Evolutionary conservation across 352 stramenopile genomes (phyloP).

Genomic region (Saprolegnia parasitica): DNA sequence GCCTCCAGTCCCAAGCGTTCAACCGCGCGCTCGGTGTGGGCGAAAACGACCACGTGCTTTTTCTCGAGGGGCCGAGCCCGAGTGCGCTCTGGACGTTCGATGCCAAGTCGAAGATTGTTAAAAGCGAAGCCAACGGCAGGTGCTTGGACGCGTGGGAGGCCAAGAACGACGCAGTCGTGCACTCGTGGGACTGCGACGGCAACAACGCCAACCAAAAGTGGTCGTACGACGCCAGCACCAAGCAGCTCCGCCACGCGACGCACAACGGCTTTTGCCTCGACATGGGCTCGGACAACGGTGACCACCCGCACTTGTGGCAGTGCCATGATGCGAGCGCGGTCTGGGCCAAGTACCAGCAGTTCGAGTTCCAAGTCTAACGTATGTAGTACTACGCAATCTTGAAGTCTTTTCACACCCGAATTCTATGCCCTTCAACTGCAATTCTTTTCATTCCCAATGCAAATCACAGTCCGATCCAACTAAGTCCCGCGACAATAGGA

Average conservation of each 20-base stretch:
- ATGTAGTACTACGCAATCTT: too few species aligned
- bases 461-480: too few species aligned
- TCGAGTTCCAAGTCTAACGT: slow-evolving; percentile 4
- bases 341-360: slow-evolving; percentile 8
- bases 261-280: slow-evolving; percentile 31
- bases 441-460: too few species aligned
- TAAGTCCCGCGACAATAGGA: too few species aligned
- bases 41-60: slow-evolving; percentile 25
- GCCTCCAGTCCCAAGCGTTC: background rate
- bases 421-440: too few species aligned
- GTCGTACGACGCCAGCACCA: slow-evolving; percentile 41
- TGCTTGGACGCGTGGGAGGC: slow-evolving; percentile 35
- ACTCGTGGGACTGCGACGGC: slow-evolving; percentile 50
- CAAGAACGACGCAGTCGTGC: slow-evolving; percentile 48
- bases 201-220: slow-evolving; percentile 56
- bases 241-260: slow-evolving; percentile 47
- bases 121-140: background rate
- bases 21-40: slow-evolving; percentile 33
- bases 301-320: slow-evolving; percentile 21
- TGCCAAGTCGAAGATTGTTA: background rate
- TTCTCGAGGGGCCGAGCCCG: slow-evolving; percentile 16
- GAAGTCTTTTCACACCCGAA: too few species aligned
- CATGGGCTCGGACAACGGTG: slow-evolving; percentile 9
- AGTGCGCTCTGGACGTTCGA: slow-evolving; percentile 24
- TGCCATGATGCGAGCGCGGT: background rate